Base-by-base conservation (phyloP, 176 grass and related monocot genomes). In the Urochloa ruziziensis region DNA sequence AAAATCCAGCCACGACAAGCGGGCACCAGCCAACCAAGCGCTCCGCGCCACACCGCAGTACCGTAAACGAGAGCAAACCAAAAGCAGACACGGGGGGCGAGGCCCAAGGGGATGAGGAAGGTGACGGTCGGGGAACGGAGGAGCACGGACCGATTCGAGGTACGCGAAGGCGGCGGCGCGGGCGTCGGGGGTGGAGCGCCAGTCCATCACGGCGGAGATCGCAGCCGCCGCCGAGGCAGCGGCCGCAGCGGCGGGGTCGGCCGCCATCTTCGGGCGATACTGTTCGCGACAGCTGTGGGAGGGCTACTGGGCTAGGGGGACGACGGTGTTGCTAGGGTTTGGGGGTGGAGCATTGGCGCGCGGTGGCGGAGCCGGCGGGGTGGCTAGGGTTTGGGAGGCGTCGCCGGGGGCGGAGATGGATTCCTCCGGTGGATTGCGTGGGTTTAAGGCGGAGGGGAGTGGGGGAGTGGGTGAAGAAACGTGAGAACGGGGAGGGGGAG, bases 161-260 rank as follows among this genome's bases (percentile, higher is more conserved):
- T 94, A 98, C 32, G 87, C 86, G 67, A 98, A 90, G 56, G 96
- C 96, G 21, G 93, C 87, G 40, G 85, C 77, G 37, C 96, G 92
- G 32, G 91, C 82, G 60, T 92, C 96, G 15, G 89, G 93, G 12
- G 91, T 72, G 13, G 93, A 98, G 67, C 89, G 82, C 96, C 93
- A 95, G 91, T 98, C 96, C 80, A 98, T 81, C 40, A 76, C 91
- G 16, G 96, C 91, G 85, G 89, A 79, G 85, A 98, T 98, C 60
- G 96, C 93, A 24, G 88, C 88, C 29, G 74, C 91, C 28, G 92
- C 68, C 36, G 92, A 89, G 6, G 78, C 71, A 15, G 84, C 72
- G 32, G 88, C 91, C 5, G 79, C 72, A 11, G 84, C 74, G 65
- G 87, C 63, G 43, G 67, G 73, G 62, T 83, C 82, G 77, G 79